Percentiles rank a stretch among this genome's conserved stretches.
Evolutionary conservation across 169 alveolate genomes (phyloP).

Genomic region (Cyclospora cayetanensis): DNA sequence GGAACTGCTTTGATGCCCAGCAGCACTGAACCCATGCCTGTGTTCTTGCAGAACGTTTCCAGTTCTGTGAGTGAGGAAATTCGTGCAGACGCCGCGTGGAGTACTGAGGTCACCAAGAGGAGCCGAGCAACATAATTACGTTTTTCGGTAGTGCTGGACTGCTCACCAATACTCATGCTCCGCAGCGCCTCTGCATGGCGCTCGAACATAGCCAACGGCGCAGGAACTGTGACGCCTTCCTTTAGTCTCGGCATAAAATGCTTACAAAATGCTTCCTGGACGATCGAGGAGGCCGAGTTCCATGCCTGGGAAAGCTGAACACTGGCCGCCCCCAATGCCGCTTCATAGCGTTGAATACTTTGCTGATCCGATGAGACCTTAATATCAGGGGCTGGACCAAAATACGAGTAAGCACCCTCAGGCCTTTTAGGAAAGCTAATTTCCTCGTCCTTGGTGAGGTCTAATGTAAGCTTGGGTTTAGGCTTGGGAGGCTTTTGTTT

Average conservation of each 20-base stretch:
- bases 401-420: too few species aligned
- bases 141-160: not conserved
- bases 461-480: too few species aligned
- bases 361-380: too few species aligned
- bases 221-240: not conserved
- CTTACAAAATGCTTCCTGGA: not conserved
- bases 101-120: not conserved
- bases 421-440: too few species aligned
- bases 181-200: constrained; percentile 18
- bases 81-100: not conserved
- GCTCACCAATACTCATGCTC: not conserved
- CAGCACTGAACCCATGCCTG: not conserved
- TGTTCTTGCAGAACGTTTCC: not conserved
- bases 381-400: too few species aligned
- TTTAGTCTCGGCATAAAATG: not conserved
- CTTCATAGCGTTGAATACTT: not conserved
- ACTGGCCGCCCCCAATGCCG: not conserved
- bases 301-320: not conserved
- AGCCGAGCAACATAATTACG: not conserved
- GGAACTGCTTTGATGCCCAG: not conserved
- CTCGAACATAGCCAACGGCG: not conserved
- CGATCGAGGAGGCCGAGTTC: not conserved
- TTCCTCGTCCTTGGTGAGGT: too few species aligned
- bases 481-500: too few species aligned
- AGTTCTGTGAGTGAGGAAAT: not conserved